Evolutionary conservation across 805 yeast species (phyloP), one percentile per base, ranked within the genome.

Genomic region (Barnettozyma sucrosica): DNA sequence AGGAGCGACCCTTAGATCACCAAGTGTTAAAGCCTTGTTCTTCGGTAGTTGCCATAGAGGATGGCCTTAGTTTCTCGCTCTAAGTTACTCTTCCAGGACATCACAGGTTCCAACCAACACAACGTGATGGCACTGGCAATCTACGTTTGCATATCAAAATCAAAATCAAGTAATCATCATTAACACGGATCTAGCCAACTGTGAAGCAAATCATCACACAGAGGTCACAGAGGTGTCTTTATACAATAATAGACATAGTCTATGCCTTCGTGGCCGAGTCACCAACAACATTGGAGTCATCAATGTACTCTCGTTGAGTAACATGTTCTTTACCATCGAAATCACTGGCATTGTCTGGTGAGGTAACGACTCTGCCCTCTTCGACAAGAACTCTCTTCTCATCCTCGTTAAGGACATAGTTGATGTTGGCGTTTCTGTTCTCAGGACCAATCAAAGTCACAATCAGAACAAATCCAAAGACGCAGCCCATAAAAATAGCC

Each of bases 401-500:
- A 18, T 55, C 54, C 9, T 52, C 58, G 28, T 51, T 46, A 23
- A 58, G 45, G 7, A 37, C 44, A 37, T 45, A 53, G 51, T 53
- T 55, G 41, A 60, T 57, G 30, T 62, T 56, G 13, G 59, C 63
- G 42, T 62, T 64, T 54, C 64, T 70, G 40, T 68, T 69, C 61
- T 81, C 86, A 5, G 85, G 86, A 2, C 88, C 89, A 13, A 78
- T 51, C 46, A 81, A 60, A 2, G 74, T 62, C 45, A 75, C 62
- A 16, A 80, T 45, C 16, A 80, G 51, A 32, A 76, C 65, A 59
- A 71, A 81, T 16, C 70, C 81, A 61, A 80, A 80, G 33, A 80
- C 86, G 40, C 83, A 76, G 20, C 84, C 88, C 66, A 81, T 79
- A 59, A 83, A 77, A 47, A 81, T 81, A 20, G 81, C 75, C 86